A percentile compares a stretch with the other conserved stretches of the same genome.
Evolutionary conservation across 305 asterid genomes (phyloP).

Genomic region (Fraxinus paxiana): DNA sequence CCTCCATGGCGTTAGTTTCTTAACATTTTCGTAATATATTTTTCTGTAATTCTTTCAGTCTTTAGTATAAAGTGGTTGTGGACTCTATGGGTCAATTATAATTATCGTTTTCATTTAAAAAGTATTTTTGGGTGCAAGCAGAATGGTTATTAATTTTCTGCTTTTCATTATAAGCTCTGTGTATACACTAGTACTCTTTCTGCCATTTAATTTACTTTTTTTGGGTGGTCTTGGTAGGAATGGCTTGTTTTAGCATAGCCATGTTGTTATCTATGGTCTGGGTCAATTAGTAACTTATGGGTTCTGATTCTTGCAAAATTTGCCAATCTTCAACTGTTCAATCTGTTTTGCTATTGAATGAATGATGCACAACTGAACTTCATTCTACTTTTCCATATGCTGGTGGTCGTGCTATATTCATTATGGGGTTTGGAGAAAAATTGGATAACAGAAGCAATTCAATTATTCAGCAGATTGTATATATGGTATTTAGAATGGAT

Average conservation of each 20-base stretch:
- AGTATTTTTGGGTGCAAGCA: background rate
- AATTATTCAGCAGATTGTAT: too few species aligned
- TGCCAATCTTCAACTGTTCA: too few species aligned
- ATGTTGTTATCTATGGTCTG: background rate
- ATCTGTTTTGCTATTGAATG: too few species aligned
- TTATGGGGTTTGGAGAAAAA: too few species aligned
- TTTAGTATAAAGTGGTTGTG: conserved; percentile 10
- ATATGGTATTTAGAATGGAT: too few species aligned
- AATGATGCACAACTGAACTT: too few species aligned
- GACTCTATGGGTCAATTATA: background rate
- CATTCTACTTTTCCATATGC: too few species aligned
- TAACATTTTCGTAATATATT: conserved; percentile 11
- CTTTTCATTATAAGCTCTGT: background rate
- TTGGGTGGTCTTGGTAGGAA: background rate
- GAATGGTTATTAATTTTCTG: background rate
- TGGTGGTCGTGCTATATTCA: too few species aligned
- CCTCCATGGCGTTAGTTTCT: conserved; percentile 93
- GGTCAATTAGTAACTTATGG: background rate
- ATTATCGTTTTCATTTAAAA: background rate
- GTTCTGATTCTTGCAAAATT: background rate
- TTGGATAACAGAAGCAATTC: too few species aligned
- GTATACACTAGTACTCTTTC: background rate
- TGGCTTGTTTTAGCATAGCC: background rate
- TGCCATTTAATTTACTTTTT: background rate
- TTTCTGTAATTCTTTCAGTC: background rate